phyloP scores from a whole-genome alignment of 345 rosid genomes.

The Firmiana major region DNA sequence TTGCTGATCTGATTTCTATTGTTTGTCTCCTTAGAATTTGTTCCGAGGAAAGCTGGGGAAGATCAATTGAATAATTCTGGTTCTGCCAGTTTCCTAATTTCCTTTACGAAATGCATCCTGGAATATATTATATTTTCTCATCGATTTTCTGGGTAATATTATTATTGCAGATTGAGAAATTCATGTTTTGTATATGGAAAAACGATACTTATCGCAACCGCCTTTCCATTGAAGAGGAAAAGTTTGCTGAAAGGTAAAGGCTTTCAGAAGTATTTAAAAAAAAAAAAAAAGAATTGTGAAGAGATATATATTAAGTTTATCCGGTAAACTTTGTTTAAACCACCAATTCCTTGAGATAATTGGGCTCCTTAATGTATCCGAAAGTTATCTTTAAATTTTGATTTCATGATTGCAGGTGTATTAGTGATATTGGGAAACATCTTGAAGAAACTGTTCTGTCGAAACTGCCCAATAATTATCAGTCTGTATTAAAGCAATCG shows the following conservation, averaged over 20 bases:
- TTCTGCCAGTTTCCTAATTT: not conserved
- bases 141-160: not conserved
- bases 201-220: conserved; percentile 44
- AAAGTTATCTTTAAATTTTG: not conserved
- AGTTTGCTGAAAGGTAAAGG: conserved; percentile 57
- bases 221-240: conserved; percentile 60
- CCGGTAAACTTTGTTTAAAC: not conserved
- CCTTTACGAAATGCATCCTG: not conserved
- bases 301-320: not conserved
- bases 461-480: conserved; percentile 77
- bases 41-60: not conserved
- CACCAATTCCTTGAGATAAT: not conserved
- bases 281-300: too few species aligned
- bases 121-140: not conserved
- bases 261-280: not conserved
- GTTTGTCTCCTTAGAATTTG: not conserved
- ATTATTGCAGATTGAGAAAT: conserved; percentile 66
- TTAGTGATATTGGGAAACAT: conserved; percentile 54
- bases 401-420: conserved; percentile 40
- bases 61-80: not conserved
- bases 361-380: not conserved
- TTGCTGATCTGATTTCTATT: not conserved
- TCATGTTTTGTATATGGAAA: conserved; percentile 56
- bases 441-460: conserved; percentile 65
- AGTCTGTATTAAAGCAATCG: conserved; percentile 66